Conservation (phyloP, 1,284 basidiomycete species). For the Papiliotrema flavescens region DNA sequence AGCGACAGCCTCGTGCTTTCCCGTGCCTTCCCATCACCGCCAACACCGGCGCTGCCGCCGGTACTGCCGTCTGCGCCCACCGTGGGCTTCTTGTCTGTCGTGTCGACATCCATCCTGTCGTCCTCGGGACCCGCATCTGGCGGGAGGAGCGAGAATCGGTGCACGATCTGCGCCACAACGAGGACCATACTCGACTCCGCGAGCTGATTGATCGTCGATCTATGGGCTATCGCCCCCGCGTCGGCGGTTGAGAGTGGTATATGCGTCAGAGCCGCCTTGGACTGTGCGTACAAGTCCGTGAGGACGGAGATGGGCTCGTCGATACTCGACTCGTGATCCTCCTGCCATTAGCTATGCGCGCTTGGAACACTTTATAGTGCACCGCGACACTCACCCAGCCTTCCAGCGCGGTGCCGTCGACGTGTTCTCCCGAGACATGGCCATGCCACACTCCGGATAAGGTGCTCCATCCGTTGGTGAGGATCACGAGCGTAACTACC, state of each 20-base stretch:
- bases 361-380: neutral
- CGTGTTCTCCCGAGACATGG: constrained; percentile 57
- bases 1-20: no score
- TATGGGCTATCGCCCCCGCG: neutral
- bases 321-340: constrained; percentile 10
- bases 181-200: neutral
- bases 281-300: constrained; percentile 67
- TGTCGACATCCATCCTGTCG: neutral
- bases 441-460: constrained; percentile 58
- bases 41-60: no score
- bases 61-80: no score
- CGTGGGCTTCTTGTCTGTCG: no score
- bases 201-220: neutral
- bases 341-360: constrained; percentile 2
- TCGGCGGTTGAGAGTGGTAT: neutral
- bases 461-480: constrained; percentile 66
- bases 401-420: constrained; percentile 24
- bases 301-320: constrained; percentile 36
- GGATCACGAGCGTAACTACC: constrained; percentile 63
- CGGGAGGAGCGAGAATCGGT: neutral
- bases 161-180: neutral
- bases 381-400: neutral
- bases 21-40: no score
- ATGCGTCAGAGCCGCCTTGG: constrained; percentile 39
- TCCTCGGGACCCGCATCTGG: neutral